Base-by-base conservation (phyloP, 768 basidiomycete genomes). In the Suillus cothurnatus region DNA sequence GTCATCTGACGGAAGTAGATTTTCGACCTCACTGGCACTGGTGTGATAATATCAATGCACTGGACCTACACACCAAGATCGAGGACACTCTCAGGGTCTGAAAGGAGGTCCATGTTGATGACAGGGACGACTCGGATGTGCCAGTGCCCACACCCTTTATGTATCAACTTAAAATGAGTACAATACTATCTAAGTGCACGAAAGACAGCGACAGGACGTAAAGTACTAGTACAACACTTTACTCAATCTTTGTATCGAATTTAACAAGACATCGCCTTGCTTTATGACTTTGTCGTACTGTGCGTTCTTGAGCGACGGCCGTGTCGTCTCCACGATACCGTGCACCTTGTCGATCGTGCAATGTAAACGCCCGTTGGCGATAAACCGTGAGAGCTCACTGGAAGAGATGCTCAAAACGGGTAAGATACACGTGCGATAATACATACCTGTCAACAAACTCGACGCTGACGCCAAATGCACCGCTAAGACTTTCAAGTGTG, bases 341-440 rank as follows among this genome's bases (percentile, higher is more conserved):
- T 91, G 84, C n/a, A 99, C 97, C 72, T 94, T 93, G 82, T 99
- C 96, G 66, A 99, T 98, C 1, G 89, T 88, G 70, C 90, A 92
- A 71, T 93, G 88, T 59, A 99, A 78, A 14, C 97, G 84, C 28
- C 92, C 91, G 17, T 86, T 86, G 19, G 95, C 90, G 69, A 99
- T 98, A 81, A 98, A 97, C 8, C 89, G 86, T 36, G 94, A 93
- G 41, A 99, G 83, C 72, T 99, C 96, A 70, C 94, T 95, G 55
- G 17, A 26, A 52, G 4, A n/a, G n/a, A 50, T 26, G 12, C 62
- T 68, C 7, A 66, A 60, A 41, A 41, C 3, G 19, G 41, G 39
- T 2, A 39, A 59, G 19, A 28, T 53, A 55, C 41, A 47, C 34
- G 56, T 38, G 43, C 26, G 12, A 59, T 19, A 15, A 28, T 45